These are phyloP conservation scores for Maudiozyma pseudohumilis DNA, from an alignment of 805 yeast genomes.

Conservation along the genomic window DNA sequence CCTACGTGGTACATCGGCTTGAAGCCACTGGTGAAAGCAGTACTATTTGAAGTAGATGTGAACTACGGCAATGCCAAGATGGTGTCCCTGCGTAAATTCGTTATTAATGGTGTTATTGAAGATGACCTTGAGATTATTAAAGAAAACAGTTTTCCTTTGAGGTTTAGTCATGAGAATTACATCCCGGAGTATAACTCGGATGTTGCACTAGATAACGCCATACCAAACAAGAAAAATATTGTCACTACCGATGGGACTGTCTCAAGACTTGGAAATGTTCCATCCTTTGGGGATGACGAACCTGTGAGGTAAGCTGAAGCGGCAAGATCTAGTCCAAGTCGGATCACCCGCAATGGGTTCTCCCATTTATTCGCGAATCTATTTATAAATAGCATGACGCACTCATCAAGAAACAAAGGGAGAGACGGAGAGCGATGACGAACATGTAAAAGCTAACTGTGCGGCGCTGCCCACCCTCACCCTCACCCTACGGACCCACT, in stretches of 20 bases:
- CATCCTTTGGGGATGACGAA: conserved; percentile 1
- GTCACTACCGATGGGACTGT: background rate
- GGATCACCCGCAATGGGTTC: too few species aligned
- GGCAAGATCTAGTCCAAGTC: too few species aligned
- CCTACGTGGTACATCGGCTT: conserved; percentile 26
- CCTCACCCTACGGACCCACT: too few species aligned
- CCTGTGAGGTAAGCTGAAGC: background rate
- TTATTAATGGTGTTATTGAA: conserved; percentile 35
- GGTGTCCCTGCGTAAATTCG: conserved; percentile 31
- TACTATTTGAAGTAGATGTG: conserved; percentile 25
- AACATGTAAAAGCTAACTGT: too few species aligned
- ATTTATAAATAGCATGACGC: too few species aligned
- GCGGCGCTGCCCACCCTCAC: too few species aligned
- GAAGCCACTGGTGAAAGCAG: conserved; percentile 26
- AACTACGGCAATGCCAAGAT: conserved; percentile 32
- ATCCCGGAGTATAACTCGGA: conserved; percentile 13
- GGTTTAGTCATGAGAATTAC: conserved; percentile 7
- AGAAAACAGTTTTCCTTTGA: conserved; percentile 12
- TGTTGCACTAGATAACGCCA: too few species aligned
- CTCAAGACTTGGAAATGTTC: background rate
- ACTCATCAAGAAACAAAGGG: too few species aligned
- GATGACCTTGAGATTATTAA: conserved; percentile 26
- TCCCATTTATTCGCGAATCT: too few species aligned
- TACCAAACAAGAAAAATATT: background rate
- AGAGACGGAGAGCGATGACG: too few species aligned